phyloP scores from a whole-genome alignment of 306 rosid species.

The Cyclanthera cordifolia region DNA sequence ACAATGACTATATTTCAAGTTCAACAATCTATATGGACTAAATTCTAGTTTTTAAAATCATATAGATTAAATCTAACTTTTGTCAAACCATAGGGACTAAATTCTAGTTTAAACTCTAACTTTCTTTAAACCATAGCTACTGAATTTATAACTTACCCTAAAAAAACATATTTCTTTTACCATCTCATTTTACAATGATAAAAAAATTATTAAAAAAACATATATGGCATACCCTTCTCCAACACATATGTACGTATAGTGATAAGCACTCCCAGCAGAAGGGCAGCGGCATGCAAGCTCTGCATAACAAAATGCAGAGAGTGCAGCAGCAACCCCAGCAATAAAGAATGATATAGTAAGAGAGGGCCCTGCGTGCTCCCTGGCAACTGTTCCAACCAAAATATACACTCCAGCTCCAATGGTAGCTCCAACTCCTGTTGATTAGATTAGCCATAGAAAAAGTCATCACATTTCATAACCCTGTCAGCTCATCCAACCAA shows the following conservation, averaged over 20 bases:
- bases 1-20: too few relatives aligned
- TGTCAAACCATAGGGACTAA: too few relatives aligned
- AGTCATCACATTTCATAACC: not conserved
- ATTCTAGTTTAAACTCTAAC: too few relatives aligned
- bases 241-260: conserved; percentile 76
- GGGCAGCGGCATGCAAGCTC: conserved; percentile 93
- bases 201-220: not conserved
- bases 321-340: conserved; percentile 86
- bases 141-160: too few relatives aligned
- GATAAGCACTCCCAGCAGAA: conserved; percentile 97
- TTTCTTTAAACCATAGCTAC: too few relatives aligned
- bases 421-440: conserved; percentile 81
- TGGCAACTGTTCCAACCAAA: conserved; percentile 88
- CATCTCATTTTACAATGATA: not conserved
- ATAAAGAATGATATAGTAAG: conserved; percentile 62
- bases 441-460: conserved; percentile 3
- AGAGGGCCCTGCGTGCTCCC: conserved; percentile 85
- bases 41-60: too few relatives aligned
- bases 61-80: too few relatives aligned
- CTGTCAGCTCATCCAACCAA: not conserved
- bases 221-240: conserved; percentile 67
- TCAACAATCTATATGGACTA: too few relatives aligned
- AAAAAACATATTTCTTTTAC: not conserved
- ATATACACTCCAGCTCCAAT: conserved; percentile 96
- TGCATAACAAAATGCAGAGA: conserved; percentile 94